These are phyloP conservation scores for Actinidia polygama DNA, from an alignment of 179 eudicot genomes.

Conservation along the genomic window DNA sequence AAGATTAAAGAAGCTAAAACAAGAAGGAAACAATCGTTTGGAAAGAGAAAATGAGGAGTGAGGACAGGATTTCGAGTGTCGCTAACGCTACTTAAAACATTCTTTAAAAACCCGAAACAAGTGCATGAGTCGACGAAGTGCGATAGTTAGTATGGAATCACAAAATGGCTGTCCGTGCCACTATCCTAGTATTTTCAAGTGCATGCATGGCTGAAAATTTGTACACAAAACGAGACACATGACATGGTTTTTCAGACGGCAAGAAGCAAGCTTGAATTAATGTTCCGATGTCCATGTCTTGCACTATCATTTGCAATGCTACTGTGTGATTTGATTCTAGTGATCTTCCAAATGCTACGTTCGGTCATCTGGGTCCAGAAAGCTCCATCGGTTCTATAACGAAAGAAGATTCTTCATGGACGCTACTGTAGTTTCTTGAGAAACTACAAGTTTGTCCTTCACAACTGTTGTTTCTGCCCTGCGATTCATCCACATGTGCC, in stretches of 20 bases:
- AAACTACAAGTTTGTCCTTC: conserved; percentile 50
- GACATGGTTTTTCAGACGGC: background rate
- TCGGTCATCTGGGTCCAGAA: conserved; percentile 79
- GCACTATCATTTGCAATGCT: too few species aligned
- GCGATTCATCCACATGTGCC: conserved; percentile 40
- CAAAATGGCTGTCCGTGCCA: too few species aligned
- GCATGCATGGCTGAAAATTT: background rate
- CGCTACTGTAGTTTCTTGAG: conserved; percentile 49
- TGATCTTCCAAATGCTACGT: background rate
- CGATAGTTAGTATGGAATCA: too few species aligned
- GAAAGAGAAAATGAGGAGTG: too few species aligned
- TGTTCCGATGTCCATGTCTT: too few species aligned
- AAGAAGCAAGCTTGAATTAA: background rate
- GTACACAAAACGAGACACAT: background rate
- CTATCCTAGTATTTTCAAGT: background rate
- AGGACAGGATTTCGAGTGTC: too few species aligned
- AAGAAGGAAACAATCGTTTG: too few species aligned
- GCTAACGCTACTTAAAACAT: too few species aligned
- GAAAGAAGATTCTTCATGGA: conserved; percentile 68
- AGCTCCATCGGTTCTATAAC: conserved; percentile 81
- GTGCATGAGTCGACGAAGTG: too few species aligned
- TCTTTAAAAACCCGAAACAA: too few species aligned
- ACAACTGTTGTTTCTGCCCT: conserved; percentile 34
- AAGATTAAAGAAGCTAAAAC: too few species aligned
- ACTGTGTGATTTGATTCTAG: too few species aligned